Evolutionary conservation across 768 basidiomycete species (phyloP), one percentile per base, ranked within the genome.

Genomic region (Pleurotus pulmonarius): DNA sequence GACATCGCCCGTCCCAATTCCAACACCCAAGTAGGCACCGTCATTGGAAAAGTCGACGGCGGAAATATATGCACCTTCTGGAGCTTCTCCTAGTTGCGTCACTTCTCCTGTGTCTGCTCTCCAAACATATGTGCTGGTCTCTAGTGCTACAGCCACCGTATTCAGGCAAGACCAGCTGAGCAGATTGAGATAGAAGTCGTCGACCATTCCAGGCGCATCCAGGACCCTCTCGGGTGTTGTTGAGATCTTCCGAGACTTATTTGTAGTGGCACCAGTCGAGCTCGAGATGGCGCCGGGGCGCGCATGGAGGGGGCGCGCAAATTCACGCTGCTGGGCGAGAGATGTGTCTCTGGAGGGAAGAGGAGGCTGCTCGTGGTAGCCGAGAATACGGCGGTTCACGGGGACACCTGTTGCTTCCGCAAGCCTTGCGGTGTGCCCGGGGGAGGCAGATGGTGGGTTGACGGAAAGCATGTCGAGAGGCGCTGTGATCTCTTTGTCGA

Each of bases 131-230:
- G 90, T 94, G 47, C 81, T 80, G 43, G 89, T 85, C 45, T 86
- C 90, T 9, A 99, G 82, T 0, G 90, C 96, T 55, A 99, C 95
- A 2, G 90, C 94, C 9, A 99, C 85, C 24, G 86, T 74, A 69
- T 98, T 98, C 61, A 83, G 82, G 41, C 80, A 81, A 37, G 89
- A 90, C 97, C 97, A 99, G 15, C 87, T 82, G 51, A 98, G 69
- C 52, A 99, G 78, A 69, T 98, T 99, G 65, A 99, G 84, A 67
- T 99, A 99, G 70, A 96, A 99, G 70, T 99, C 97, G 61, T 98
- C 94, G 8, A 86, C 80, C 79, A 91, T 87, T 5, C 92, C 92
- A 1, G 94, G 94, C 0, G 96, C 96, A 63, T 98, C 97, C 8
- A 99, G 80, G 6, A 98, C 94, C n/a, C 94, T 83, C 63, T 96